phyloP scores from a whole-genome alignment of 2,329 filamentous ascomycete genomes.

The Coniella vitis region DNA sequence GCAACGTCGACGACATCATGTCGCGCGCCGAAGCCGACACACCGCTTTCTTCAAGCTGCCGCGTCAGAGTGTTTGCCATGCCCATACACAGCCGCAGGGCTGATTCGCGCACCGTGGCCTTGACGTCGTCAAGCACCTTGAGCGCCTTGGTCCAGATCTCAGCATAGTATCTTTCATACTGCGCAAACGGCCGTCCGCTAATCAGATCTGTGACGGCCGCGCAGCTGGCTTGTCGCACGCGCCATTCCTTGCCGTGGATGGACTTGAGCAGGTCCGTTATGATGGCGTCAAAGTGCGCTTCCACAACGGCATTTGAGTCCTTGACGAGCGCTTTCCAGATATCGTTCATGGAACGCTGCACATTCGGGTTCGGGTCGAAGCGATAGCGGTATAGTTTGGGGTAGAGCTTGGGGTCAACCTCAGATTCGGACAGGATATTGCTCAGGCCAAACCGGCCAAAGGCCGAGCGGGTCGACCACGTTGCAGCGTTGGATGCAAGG shows the following conservation, averaged over 20 bases:
- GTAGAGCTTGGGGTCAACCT: constrained; percentile 87
- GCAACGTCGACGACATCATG: constrained; percentile 81
- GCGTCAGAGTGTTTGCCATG: constrained; percentile 77
- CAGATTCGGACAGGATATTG: constrained; percentile 81
- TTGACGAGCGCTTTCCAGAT: constrained; percentile 97
- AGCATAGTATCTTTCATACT: constrained; percentile 78
- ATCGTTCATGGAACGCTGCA: constrained; percentile 91
- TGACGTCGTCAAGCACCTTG: constrained; percentile 93
- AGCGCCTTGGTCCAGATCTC: constrained; percentile 82
- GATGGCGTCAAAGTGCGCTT: constrained; percentile 80
- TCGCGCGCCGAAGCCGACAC: constrained; percentile 61
- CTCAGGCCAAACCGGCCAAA: constrained; percentile 93
- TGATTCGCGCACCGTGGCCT: constrained; percentile 75
- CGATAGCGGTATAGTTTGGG: constrained; percentile 91
- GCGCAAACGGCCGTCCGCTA: constrained; percentile 66
- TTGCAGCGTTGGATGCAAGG: constrained; percentile 87
- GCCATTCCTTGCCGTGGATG: constrained; percentile 87
- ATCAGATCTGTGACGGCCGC: constrained; percentile 82
- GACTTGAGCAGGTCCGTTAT: constrained; percentile 80
- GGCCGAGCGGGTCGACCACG: constrained; percentile 94
- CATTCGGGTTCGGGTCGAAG: constrained; percentile 91
- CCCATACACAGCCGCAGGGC: constrained; percentile 77
- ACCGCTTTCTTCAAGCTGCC: constrained; percentile 74
- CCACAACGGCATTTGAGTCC: constrained; percentile 69
- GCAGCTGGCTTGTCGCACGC: constrained; percentile 86